phyloP scores from a whole-genome alignment of 441 rosid genomes.

The Hura crepitans region DNA sequence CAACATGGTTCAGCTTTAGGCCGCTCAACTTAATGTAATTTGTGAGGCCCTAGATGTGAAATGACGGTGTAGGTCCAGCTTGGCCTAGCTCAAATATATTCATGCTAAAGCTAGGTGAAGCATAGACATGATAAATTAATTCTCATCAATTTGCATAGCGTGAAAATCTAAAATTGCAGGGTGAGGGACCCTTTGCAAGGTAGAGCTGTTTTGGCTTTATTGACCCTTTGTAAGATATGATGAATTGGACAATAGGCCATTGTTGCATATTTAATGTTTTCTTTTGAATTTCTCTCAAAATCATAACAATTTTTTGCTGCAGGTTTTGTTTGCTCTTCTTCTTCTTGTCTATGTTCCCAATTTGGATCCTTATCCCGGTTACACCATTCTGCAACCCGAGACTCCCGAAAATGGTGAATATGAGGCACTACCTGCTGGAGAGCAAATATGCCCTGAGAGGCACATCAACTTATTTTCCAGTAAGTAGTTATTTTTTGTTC shows the following conservation, averaged over 20 bases:
- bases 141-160: neutral
- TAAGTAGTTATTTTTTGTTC: slow-evolving; percentile 37
- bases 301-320: slow-evolving; percentile 19
- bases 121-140: neutral
- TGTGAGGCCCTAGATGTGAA: neutral
- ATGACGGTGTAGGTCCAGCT: too few relatives aligned
- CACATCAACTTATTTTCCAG: slow-evolving; percentile 63
- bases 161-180: neutral
- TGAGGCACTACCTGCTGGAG: slow-evolving; percentile 68
- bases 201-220: neutral
- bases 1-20: neutral
- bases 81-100: neutral
- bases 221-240: neutral
- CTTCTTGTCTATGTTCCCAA: slow-evolving; percentile 60
- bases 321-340: slow-evolving; percentile 78
- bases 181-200: neutral
- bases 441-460: slow-evolving; percentile 81
- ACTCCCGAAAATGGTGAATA: slow-evolving; percentile 51
- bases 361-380: slow-evolving; percentile 69
- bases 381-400: slow-evolving; percentile 48
- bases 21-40: neutral
- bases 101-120: neutral
- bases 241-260: neutral
- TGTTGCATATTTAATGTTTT: neutral
- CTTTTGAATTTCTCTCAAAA: neutral